Evolutionary conservation across 2,329 filamentous ascomycete species (phyloP).

Genomic region (Sordariomycetes sp.): DNA sequence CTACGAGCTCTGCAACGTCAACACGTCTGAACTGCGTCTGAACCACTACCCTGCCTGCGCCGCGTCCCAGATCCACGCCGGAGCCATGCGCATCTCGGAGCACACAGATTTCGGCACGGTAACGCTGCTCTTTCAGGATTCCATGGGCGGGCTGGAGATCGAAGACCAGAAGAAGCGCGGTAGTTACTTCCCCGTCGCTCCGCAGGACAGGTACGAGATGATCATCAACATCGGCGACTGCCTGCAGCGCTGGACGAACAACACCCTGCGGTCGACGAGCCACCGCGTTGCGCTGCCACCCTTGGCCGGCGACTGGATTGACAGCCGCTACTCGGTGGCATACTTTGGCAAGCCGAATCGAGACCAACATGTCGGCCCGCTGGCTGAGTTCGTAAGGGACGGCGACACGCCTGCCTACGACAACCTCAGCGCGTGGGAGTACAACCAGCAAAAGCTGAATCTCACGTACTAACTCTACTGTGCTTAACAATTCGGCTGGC

Average conservation of each 20-base stretch:
- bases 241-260: constrained; percentile 27
- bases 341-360: constrained; percentile 21
- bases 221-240: constrained; percentile 30
- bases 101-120: constrained; percentile 23
- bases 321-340: constrained; percentile 13
- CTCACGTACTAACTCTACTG: no score
- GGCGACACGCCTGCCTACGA: not conserved
- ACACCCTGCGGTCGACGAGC: constrained; percentile 18
- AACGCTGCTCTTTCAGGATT: constrained; percentile 16
- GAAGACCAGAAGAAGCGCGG: constrained; percentile 15
- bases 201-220: constrained; percentile 15
- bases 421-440: not conserved
- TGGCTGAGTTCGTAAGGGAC: constrained; percentile 2
- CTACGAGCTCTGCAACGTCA: not conserved
- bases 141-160: constrained; percentile 15
- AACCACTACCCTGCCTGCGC: constrained; percentile 1
- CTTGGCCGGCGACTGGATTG: not conserved
- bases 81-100: constrained; percentile 17
- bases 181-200: constrained; percentile 14
- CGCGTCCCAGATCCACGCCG: not conserved
- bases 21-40: not conserved
- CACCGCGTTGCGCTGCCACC: constrained; percentile 19
- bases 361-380: constrained; percentile 1
- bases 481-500: no score
- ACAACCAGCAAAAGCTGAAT: constrained; percentile 1